Base-by-base conservation (phyloP, 176 grass and related monocot species). In the Canna indica region DNA sequence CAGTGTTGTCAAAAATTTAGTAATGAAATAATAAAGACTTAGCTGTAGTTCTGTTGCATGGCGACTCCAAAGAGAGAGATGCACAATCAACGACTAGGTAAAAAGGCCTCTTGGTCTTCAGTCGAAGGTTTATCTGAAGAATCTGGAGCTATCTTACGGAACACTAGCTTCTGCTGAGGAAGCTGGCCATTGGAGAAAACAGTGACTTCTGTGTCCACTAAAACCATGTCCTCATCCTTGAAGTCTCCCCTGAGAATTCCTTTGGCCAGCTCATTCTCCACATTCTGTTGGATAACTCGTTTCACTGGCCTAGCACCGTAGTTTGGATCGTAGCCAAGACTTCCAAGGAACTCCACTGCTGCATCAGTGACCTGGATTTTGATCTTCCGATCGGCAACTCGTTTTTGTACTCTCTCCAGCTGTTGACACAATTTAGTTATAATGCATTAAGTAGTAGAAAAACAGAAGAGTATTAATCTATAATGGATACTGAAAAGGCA, bases 221-320 rank as follows among this genome's bases (percentile, higher is more conserved):
- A 46, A 47, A 99, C 80, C 44, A 16, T 81, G 68, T 99, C 94
- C 79, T 93, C 90, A 0, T 99, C 90, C 82, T 86, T 93, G 70
- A 90, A 93, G 27, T 99, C 86, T 7, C 94, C 82, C 39, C 84
- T 88, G 0, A 93, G 81, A 71, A 99, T 88, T 60, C 94, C 90
- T 56, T 93, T 99, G 2, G 94, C 94, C 3, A 99, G 84, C 38
- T 93, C 94, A 1, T 99, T 99, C 84, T 99, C 86, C 60, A 99
- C 70, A 20, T 90, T 85, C 74, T 93, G 94, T 78, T 99, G 94
- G 53, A 99, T 88, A 28, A 99, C 89, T 29, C 86, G 82, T 80
- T 99, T 93, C 52, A 99, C 94, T 2, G 94, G 90, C 47, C 94
- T 85, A 9, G 94, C 94, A 25, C 94, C 94, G 15, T 93, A 99